phyloP scores from a whole-genome alignment of 495 filamentous ascomycete species.

The Annulohypoxylon stygium region DNA sequence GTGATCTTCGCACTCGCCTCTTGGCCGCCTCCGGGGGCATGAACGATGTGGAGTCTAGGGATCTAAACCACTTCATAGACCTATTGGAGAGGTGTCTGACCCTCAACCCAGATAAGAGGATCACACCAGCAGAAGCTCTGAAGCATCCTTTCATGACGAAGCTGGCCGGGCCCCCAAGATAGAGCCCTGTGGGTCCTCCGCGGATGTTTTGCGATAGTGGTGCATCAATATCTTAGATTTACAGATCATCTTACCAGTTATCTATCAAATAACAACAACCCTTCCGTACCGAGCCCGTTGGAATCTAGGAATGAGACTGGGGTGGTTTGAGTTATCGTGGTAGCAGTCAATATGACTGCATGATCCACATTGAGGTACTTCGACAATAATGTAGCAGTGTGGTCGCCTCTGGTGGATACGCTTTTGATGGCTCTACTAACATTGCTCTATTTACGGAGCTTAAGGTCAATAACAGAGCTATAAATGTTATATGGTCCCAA shows the following conservation, averaged over 20 bases:
- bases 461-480: background rate
- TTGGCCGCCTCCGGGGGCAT: constrained; percentile 79
- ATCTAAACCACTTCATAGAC: constrained; percentile 85
- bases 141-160: constrained; percentile 81
- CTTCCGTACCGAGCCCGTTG: background rate
- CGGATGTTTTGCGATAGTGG: background rate
- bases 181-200: constrained; percentile 15
- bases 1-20: constrained; percentile 83
- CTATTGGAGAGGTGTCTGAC: constrained; percentile 87
- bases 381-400: background rate
- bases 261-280: background rate
- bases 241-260: background rate
- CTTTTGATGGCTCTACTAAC: background rate
- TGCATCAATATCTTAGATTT: background rate
- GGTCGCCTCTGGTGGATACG: background rate
- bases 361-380: background rate
- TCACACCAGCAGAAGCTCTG: constrained; percentile 86
- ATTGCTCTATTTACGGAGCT: background rate
- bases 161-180: constrained; percentile 41
- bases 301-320: constrained; percentile 5
- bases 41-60: constrained; percentile 79
- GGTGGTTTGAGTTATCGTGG: constrained; percentile 10
- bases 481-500: background rate
- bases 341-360: background rate
- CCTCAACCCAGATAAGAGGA: constrained; percentile 93